Conservation (phyloP, 2,329 filamentous ascomycete genomes). For the Phialocephala subalpina region DNA sequence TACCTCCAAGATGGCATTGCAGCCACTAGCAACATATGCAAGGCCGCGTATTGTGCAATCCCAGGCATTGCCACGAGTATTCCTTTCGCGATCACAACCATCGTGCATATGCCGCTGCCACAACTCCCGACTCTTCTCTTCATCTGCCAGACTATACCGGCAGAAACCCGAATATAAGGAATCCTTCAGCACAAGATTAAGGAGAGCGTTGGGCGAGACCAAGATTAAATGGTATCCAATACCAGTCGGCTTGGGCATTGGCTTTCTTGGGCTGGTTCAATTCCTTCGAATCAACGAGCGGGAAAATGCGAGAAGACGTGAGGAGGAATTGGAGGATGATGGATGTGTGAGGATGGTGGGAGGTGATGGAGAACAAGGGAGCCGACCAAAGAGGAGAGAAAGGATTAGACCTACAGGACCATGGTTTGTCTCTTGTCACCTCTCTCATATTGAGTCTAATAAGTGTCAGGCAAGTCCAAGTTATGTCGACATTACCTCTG, state of each 20-base stretch:
- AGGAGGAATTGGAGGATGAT: conserved; percentile 49
- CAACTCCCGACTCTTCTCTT: conserved; percentile 39
- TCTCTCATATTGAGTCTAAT: conserved; percentile 26
- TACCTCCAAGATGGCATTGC: conserved; percentile 25
- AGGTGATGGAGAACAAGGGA: conserved; percentile 50
- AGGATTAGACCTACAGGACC: conserved; percentile 72
- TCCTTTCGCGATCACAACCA: conserved; percentile 25
- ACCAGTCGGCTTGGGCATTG: conserved; percentile 72
- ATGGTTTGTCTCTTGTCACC: conserved; percentile 54
- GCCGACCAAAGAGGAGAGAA: conserved; percentile 54
- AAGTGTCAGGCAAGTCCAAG: conserved; percentile 66
- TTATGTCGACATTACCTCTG: conserved; percentile 77
- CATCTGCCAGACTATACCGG: conserved; percentile 35
- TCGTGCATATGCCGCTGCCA: conserved; percentile 33
- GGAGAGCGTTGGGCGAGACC: conserved; percentile 66
- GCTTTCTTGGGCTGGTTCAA: conserved; percentile 70
- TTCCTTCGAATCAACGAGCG: conserved; percentile 66
- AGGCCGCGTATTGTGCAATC: conserved; percentile 24
- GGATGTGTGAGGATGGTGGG: conserved; percentile 35
- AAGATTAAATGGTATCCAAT: conserved; percentile 78
- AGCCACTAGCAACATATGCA: conserved; percentile 25
- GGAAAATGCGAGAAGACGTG: conserved; percentile 50
- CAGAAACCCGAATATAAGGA: conserved; percentile 41
- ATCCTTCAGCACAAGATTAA: conserved; percentile 51
- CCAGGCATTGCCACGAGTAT: conserved; percentile 20